Base-by-base conservation (phyloP, 306 rosid species). In the Vigna mungo region DNA sequence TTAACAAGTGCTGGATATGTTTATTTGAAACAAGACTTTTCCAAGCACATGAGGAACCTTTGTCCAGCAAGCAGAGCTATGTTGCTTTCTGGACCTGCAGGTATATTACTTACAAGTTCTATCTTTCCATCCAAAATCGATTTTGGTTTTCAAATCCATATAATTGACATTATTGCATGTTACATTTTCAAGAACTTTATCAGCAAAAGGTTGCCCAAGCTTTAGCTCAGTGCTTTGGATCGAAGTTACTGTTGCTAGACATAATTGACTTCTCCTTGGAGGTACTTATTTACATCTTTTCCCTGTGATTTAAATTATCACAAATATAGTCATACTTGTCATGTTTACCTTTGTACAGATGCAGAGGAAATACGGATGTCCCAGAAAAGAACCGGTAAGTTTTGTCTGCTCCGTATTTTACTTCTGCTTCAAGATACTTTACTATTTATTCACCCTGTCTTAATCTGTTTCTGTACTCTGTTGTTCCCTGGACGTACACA, bases 11-110 rank as follows among this genome's bases (percentile, higher is more conserved):
- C 97, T 43, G 96, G 92, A 63, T 86, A 68, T 80, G 91, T 95
- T 76, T 95, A 90, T 85, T 80, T 95, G 67, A 92, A 91, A 76
- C 92, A 87, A 68, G 30, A 95, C 65, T 75, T 83, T 30, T 91
- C 95, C 69, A 92, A 86, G 85, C 93, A 95, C 83, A 92, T 92
- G 30, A 82, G 91, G 80, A 92, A 90, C 77, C 98, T 95, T 71
- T 84, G 93, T 55, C 97, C 91, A 4, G 97, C 93, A 21, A 95
- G 97, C 80, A 81, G 90, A 74, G 87, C 92, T 63, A 95, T 92
- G 80, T 81, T 95, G 91, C 97, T 95, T 3, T 89, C 91, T 23
- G 98, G 98, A 82, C 97, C 93, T 15, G 80, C 91, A 37, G 97
- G 98, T 95, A 85, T 25, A 73, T 18, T 54, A 20, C 71, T 52